Evolutionary conservation across 176 grass and related monocot genomes (phyloP).

Genomic region (Panicum miliaceum): DNA sequence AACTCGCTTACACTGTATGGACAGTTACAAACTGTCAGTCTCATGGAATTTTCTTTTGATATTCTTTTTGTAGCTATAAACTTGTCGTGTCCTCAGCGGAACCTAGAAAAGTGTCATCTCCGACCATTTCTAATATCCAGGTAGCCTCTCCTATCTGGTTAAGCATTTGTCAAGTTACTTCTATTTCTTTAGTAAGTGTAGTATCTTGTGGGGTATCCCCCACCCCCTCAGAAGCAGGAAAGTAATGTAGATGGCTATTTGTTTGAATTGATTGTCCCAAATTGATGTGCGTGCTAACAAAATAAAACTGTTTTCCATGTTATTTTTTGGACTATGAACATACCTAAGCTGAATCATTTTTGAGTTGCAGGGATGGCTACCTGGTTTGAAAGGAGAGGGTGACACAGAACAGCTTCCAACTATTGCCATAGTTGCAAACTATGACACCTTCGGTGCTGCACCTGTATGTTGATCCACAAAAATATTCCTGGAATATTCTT

Average conservation of each 20-base stretch:
- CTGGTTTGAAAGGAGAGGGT: slow-evolving; percentile 83
- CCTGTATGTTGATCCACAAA: slow-evolving; percentile 64
- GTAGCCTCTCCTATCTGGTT: slow-evolving; percentile 39
- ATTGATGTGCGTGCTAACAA: not conserved
- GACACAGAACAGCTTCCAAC: slow-evolving; percentile 88
- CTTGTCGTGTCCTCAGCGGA: slow-evolving; percentile 73
- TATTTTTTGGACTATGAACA: slow-evolving; percentile 30
- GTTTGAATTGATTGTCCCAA: slow-evolving; percentile 8
- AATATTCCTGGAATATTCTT: slow-evolving; percentile 17
- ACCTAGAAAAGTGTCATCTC: slow-evolving; percentile 85
- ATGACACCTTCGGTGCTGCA: slow-evolving; percentile 97
- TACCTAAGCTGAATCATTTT: not conserved
- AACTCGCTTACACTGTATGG: not conserved
- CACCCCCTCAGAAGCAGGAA: not conserved
- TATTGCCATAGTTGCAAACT: slow-evolving; percentile 97
- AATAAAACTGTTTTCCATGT: not conserved
- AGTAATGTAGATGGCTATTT: not conserved
- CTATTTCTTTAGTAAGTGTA: slow-evolving; percentile 18
- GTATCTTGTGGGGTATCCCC: not conserved
- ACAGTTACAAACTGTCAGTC: not conserved
- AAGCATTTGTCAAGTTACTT: slow-evolving; percentile 14
- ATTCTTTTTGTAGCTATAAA: slow-evolving; percentile 73
- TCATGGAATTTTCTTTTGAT: slow-evolving; percentile 37
- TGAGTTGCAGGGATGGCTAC: slow-evolving; percentile 89
- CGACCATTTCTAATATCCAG: slow-evolving; percentile 98